Percentiles rank a stretch among this genome's conserved stretches.
Evolutionary conservation across 208 protist genomes (phyloP).

Genomic region (Trypanosoma avium): DNA sequence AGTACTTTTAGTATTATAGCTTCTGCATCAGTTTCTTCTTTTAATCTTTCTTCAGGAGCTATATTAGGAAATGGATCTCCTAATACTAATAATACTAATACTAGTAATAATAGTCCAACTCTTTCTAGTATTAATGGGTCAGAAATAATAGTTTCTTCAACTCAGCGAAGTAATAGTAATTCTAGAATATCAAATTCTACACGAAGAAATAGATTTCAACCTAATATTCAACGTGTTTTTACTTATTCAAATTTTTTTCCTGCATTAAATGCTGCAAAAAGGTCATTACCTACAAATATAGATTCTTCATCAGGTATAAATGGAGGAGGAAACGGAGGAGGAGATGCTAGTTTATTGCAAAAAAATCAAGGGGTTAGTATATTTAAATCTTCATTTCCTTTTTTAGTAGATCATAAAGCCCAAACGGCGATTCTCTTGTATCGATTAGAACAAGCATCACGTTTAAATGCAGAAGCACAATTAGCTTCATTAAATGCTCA

Average conservation of each 20-base stretch:
- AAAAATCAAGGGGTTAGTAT: conserved; percentile 53
- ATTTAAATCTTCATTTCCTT: conserved; percentile 71
- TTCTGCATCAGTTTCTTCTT: too few species aligned
- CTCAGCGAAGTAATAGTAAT: too few species aligned
- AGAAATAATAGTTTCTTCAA: too few species aligned
- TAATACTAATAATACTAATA: too few species aligned
- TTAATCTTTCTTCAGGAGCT: too few species aligned
- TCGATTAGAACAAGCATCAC: conserved; percentile 69
- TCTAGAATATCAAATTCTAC: too few species aligned
- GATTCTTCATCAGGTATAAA: not conserved
- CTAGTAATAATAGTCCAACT: not conserved
- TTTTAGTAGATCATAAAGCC: conserved; percentile 67
- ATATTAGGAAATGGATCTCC: too few species aligned
- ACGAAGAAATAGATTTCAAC: too few species aligned
- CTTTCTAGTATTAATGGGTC: too few species aligned
- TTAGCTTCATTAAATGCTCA: conserved; percentile 45
- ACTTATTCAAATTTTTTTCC: conserved; percentile 28
- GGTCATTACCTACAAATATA: too few species aligned
- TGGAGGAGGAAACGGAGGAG: not conserved
- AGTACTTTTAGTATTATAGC: not conserved
- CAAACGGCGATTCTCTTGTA: conserved; percentile 58
- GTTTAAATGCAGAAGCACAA: conserved; percentile 57
- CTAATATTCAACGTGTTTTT: conserved; percentile 10
- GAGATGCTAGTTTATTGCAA: conserved; percentile 8
- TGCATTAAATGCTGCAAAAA: conserved; percentile 14